These are phyloP conservation scores for Heimioporus sp. DNA, from an alignment of 768 basidiomycete species.

Conservation along the genomic window DNA sequence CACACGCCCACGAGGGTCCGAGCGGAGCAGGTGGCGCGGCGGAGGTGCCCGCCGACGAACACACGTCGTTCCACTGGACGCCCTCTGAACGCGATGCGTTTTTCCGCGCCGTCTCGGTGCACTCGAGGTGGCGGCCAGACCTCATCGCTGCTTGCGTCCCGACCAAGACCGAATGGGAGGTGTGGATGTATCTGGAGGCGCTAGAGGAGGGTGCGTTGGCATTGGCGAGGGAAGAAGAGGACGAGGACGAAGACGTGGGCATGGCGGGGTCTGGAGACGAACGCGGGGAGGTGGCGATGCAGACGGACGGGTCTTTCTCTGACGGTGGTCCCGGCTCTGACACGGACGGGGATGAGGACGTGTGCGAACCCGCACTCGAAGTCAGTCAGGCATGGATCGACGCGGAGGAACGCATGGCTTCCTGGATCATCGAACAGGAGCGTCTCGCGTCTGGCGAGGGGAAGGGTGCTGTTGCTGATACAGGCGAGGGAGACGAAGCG, in stretches of 20 bases:
- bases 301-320: constrained; percentile 10
- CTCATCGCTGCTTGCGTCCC: constrained; percentile 67
- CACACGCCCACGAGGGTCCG: not conserved
- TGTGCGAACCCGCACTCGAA: constrained; percentile 32
- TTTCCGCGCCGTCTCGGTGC: constrained; percentile 63
- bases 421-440: constrained; percentile 18
- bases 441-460: not conserved
- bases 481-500: not conserved
- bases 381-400: constrained; percentile 36
- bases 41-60: not conserved
- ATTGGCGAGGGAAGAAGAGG: constrained; percentile 14
- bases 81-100: constrained; percentile 64
- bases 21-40: not conserved
- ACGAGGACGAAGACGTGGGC: constrained; percentile 4
- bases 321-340: not conserved
- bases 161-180: constrained; percentile 65
- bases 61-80: constrained; percentile 48
- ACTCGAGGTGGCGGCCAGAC: constrained; percentile 76
- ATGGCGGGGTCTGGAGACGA: not conserved
- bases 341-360: not conserved
- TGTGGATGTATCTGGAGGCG: constrained; percentile 61
- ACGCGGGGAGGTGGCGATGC: constrained; percentile 1
- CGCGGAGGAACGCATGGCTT: constrained; percentile 33
- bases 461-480: not conserved
- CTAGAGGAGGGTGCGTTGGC: constrained; percentile 35